Percentiles rank a stretch among this genome's conserved stretches.
Conservation (phyloP, 768 basidiomycete species). For the Lactarius sanguifluus region DNA sequence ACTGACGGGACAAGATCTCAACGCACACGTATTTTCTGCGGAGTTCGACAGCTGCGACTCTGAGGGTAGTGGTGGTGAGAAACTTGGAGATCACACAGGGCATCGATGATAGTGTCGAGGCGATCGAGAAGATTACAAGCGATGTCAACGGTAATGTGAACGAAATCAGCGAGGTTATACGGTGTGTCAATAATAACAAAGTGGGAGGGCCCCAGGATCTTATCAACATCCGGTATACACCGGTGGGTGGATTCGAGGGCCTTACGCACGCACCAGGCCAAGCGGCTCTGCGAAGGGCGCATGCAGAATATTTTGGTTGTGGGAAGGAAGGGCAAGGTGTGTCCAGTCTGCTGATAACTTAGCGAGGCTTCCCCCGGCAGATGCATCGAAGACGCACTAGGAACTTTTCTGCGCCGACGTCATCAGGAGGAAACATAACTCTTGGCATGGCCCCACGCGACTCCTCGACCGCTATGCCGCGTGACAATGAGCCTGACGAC, state of each 20-base stretch:
- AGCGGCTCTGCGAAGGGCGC: too few relatives aligned
- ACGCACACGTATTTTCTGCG: not conserved
- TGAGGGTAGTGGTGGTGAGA: not conserved
- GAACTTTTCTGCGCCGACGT: too few relatives aligned
- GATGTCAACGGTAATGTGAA: not conserved
- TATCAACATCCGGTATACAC: slow-evolving; percentile 6
- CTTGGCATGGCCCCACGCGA: too few relatives aligned
- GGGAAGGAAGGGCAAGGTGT: too few relatives aligned
- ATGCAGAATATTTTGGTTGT: too few relatives aligned
- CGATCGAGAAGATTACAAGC: not conserved
- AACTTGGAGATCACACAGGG: not conserved
- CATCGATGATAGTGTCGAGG: not conserved
- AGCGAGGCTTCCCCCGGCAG: too few relatives aligned
- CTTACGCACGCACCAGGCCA: not conserved
- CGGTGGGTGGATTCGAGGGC: not conserved
- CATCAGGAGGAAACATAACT: too few relatives aligned
- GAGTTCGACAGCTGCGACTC: not conserved
- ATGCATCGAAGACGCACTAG: too few relatives aligned
- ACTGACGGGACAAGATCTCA: not conserved
- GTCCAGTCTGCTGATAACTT: too few relatives aligned
- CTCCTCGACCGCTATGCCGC: too few relatives aligned
- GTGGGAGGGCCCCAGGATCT: not conserved
- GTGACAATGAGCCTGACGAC: too few relatives aligned
- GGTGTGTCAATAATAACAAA: not conserved
- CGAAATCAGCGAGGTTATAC: not conserved